Conservation (phyloP, 768 basidiomycete species). For the Phylloporus scabripes region DNA sequence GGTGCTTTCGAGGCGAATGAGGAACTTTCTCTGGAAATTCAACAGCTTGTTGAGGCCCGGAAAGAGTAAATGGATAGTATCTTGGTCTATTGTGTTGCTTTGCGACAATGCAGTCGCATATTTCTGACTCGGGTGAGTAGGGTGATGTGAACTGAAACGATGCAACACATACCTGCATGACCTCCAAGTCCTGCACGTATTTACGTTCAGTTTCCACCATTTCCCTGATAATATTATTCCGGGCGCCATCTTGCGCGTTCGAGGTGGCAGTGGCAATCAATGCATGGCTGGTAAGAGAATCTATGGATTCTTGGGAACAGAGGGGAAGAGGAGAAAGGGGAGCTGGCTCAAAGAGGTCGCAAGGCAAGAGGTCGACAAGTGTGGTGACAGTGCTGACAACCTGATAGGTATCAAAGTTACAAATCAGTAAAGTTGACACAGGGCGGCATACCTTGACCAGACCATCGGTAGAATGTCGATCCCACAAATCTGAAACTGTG, state of each 20-base stretch:
- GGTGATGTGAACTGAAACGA: constrained; percentile 2
- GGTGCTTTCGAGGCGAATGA: constrained; percentile 83
- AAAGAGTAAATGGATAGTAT: constrained; percentile 94
- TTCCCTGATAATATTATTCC: constrained; percentile 79
- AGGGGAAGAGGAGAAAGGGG: constrained; percentile 54
- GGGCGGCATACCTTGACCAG: constrained; percentile 76
- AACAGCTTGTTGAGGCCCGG: constrained; percentile 90
- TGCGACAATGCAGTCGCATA: constrained; percentile 82
- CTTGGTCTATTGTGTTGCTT: constrained; percentile 83
- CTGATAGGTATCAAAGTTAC: constrained; percentile 34
- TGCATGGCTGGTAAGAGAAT: constrained; percentile 47
- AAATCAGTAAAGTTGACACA: neutral
- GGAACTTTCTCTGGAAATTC: constrained; percentile 93
- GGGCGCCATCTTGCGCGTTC: constrained; percentile 58
- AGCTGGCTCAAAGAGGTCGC: constrained; percentile 58
- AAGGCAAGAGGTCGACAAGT: constrained; percentile 72
- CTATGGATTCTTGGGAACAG: constrained; percentile 53
- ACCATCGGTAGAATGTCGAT: constrained; percentile 87
- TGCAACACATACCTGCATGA: constrained; percentile 72
- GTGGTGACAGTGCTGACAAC: constrained; percentile 86
- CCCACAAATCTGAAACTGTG: constrained; percentile 87
- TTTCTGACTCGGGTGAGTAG: constrained; percentile 49
- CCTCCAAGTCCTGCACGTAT: constrained; percentile 94
- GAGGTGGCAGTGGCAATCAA: constrained; percentile 37
- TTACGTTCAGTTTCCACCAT: constrained; percentile 93